Percentiles rank a stretch among this genome's conserved stretches.
Conservation (phyloP, 75 land plant genomes). For the Azolla pinnata region DNA sequence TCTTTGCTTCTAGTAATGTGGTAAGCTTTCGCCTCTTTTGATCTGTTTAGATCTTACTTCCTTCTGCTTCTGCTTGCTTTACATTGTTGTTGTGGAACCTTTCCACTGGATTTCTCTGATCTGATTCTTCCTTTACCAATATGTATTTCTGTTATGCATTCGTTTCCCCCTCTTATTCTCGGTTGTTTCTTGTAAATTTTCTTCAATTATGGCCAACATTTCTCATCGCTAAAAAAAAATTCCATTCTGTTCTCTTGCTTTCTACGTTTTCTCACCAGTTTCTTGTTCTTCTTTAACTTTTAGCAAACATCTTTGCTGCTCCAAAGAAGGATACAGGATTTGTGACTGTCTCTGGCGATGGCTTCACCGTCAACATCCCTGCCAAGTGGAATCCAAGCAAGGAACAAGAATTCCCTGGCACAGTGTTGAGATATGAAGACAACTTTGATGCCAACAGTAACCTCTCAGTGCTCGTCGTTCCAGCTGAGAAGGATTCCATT, state of each 20-base stretch:
- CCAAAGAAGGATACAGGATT: constrained; percentile 77
- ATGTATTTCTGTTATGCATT: background rate
- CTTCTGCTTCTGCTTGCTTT: too few species aligned
- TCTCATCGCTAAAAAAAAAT: background rate
- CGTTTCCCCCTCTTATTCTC: too few species aligned
- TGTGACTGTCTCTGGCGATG: constrained; percentile 54
- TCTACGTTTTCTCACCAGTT: background rate
- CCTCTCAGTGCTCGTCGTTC: constrained; percentile 50
- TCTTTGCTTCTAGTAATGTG: background rate
- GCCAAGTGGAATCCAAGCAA: constrained; percentile 97
- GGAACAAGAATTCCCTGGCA: constrained; percentile 84
- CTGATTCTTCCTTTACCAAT: background rate
- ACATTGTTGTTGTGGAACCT: too few species aligned
- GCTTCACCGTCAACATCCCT: constrained; percentile 69
- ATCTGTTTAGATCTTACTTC: too few species aligned
- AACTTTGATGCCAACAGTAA: constrained; percentile 78
- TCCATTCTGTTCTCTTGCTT: background rate
- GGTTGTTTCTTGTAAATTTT: too few species aligned
- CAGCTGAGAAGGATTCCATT: constrained; percentile 73
- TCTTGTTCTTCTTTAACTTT: background rate
- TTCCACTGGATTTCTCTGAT: too few species aligned
- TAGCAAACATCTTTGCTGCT: constrained; percentile 86
- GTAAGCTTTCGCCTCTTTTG: too few species aligned
- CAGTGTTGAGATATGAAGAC: constrained; percentile 85
- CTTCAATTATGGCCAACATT: too few species aligned